Conservation (phyloP, 306 rosid genomes). For the Amphicarpaea edgeworthii region DNA sequence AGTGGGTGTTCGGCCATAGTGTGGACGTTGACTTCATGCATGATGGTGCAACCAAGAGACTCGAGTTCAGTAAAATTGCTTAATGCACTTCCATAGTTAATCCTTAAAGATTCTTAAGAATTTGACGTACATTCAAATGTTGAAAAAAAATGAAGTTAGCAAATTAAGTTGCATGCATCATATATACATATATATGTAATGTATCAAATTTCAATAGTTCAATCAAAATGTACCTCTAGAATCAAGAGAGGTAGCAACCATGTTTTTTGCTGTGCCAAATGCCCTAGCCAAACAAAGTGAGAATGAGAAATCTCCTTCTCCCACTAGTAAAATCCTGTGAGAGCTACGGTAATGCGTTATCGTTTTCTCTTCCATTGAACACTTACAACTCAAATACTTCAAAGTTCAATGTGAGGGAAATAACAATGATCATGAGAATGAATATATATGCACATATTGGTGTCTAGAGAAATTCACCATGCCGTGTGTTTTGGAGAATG, state of each 20-base stretch:
- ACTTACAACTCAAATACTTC: not conserved
- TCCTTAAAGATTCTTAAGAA: not conserved
- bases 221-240: slow-evolving; percentile 14
- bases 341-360: slow-evolving; percentile 39
- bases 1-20: slow-evolving; percentile 27
- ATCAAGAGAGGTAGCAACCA: slow-evolving; percentile 55
- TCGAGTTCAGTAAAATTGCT: slow-evolving; percentile 42
- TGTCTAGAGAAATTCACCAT: not conserved
- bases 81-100: not conserved
- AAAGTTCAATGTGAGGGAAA: not conserved
- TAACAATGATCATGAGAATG: not conserved
- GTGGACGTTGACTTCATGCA: slow-evolving; percentile 45
- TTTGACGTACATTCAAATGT: not conserved
- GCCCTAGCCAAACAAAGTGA: slow-evolving; percentile 52
- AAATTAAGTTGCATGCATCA: not conserved
- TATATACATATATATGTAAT: not conserved
- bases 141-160: not conserved
- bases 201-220: not conserved
- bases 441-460: slow-evolving; percentile 23
- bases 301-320: slow-evolving; percentile 61
- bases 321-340: slow-evolving; percentile 52
- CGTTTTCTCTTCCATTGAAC: slow-evolving; percentile 25
- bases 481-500: not conserved
- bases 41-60: slow-evolving; percentile 36
- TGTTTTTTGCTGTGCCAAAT: slow-evolving; percentile 45